A percentile compares a stretch with the other conserved stretches of the same genome.
Conservation (phyloP, 306 rosid genomes). For the Quercus agrifolia region DNA sequence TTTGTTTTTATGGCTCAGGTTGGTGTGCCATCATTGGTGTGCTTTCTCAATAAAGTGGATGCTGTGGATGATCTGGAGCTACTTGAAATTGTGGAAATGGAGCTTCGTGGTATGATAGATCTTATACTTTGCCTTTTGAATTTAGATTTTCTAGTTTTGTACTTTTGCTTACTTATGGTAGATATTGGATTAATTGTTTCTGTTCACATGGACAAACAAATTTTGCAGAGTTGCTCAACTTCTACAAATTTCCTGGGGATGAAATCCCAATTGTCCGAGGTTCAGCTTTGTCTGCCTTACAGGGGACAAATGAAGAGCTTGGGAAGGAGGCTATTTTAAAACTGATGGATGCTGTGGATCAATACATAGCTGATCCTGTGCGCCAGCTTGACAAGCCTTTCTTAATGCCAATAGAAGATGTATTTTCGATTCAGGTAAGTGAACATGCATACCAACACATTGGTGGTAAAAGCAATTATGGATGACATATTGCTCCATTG, state of each 20-base stretch:
- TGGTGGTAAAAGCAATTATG: no score
- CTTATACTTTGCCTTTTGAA: no score
- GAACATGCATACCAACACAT: background rate
- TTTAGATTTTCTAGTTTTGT: conserved; percentile 1
- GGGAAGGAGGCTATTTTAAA: conserved; percentile 84
- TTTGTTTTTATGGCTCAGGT: conserved; percentile 48
- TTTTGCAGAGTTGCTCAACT: conserved; percentile 83
- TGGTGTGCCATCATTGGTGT: conserved; percentile 98
- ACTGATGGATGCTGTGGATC: conserved; percentile 93
- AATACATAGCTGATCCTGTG: conserved; percentile 92
- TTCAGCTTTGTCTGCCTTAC: conserved; percentile 90
- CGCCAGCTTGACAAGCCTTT: conserved; percentile 94
- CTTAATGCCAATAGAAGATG: conserved; percentile 92
- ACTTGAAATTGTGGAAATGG: conserved; percentile 98
- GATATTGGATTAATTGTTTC: no score
- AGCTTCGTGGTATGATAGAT: conserved; percentile 62
- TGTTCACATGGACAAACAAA: background rate
- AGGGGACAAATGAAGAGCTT: conserved; percentile 91
- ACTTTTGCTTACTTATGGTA: background rate
- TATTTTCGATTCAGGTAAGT: conserved; percentile 87
- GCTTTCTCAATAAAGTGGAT: conserved; percentile 91
- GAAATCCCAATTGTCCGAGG: conserved; percentile 91
- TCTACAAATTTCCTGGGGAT: conserved; percentile 99
- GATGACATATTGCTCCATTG: no score
- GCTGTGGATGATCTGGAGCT: conserved; percentile 89